Conservation (phyloP, 192 early-diverging fungal species). For the Podila epicladia region DNA sequence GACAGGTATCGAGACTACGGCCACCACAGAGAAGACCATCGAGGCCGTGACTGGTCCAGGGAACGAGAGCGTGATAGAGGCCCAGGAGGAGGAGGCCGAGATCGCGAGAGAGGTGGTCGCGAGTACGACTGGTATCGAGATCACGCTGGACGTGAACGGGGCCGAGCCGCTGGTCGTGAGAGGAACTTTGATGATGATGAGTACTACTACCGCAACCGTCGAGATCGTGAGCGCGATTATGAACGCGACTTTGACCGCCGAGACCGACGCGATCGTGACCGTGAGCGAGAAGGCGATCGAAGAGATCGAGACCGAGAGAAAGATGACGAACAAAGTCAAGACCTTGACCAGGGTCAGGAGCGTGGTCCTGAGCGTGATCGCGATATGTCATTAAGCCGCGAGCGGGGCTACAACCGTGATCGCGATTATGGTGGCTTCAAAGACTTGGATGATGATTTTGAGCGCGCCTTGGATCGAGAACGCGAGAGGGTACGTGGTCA, state of each 20-base stretch:
- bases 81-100: constrained; percentile 1
- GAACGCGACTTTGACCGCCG: not conserved
- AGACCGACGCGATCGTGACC: not conserved
- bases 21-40: constrained; percentile 26
- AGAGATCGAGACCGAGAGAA: not conserved
- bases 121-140: constrained; percentile 43
- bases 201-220: constrained; percentile 29
- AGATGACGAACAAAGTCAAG: not conserved
- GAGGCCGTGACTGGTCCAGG: constrained; percentile 35
- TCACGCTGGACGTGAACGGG: constrained; percentile 31
- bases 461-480: not conserved
- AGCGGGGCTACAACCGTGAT: not conserved
- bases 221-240: constrained; percentile 13
- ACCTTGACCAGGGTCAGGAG: not conserved
- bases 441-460: constrained; percentile 9
- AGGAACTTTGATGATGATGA: constrained; percentile 40
- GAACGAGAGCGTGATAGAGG: constrained; percentile 24
- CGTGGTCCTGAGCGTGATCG: not conserved
- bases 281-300: not conserved
- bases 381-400: no score
- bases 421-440: constrained; percentile 3
- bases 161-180: constrained; percentile 23
- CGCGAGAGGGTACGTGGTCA: constrained; percentile 9
- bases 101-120: constrained; percentile 12
- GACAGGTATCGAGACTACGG: constrained; percentile 41